These are phyloP conservation scores for Claviceps monticola DNA, from an alignment of 2,329 filamentous ascomycete genomes.

Conservation along the genomic window DNA sequence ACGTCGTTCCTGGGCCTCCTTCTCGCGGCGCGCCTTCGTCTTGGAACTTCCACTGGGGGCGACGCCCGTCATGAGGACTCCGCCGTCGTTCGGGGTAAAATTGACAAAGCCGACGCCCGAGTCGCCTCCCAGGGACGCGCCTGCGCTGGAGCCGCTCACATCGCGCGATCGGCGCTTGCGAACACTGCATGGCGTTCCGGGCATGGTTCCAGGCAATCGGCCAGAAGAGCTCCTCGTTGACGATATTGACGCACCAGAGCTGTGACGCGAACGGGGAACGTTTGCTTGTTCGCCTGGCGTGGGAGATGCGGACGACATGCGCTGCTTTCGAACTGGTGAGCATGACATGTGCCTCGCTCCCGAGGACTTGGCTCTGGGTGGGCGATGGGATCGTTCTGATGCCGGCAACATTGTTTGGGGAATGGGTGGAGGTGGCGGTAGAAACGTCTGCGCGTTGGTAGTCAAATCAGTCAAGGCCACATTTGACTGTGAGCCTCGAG, in stretches of 20 bases:
- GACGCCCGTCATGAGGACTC: constrained; percentile 73
- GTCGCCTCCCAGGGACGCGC: constrained; percentile 14
- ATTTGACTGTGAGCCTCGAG: constrained; percentile 20
- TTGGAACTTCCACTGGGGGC: constrained; percentile 84
- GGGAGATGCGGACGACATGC: constrained; percentile 26
- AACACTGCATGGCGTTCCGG: constrained; percentile 25
- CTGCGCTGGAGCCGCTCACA: constrained; percentile 14
- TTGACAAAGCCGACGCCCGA: constrained; percentile 61
- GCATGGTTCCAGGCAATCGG: constrained; percentile 19
- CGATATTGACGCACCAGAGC: constrained; percentile 23
- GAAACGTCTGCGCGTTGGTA: constrained; percentile 21
- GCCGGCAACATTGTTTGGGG: constrained; percentile 9
- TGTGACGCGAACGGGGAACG: constrained; percentile 21
- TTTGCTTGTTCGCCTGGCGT: constrained; percentile 18
- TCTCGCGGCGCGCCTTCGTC: constrained; percentile 85
- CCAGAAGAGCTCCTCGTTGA: constrained; percentile 23
- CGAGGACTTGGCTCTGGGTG: constrained; percentile 39
- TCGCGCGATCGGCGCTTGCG: constrained; percentile 26
- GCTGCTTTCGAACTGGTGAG: constrained; percentile 28
- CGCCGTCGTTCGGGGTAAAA: constrained; percentile 69
- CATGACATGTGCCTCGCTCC: constrained; percentile 34
- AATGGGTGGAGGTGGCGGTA: constrained; percentile 19
- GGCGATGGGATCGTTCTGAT: constrained; percentile 27
- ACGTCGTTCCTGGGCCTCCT: constrained; percentile 69
- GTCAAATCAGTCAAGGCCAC: constrained; percentile 23